Conservation (phyloP, 257 asterid genomes). For the Ocimum tenuiflorum region DNA sequence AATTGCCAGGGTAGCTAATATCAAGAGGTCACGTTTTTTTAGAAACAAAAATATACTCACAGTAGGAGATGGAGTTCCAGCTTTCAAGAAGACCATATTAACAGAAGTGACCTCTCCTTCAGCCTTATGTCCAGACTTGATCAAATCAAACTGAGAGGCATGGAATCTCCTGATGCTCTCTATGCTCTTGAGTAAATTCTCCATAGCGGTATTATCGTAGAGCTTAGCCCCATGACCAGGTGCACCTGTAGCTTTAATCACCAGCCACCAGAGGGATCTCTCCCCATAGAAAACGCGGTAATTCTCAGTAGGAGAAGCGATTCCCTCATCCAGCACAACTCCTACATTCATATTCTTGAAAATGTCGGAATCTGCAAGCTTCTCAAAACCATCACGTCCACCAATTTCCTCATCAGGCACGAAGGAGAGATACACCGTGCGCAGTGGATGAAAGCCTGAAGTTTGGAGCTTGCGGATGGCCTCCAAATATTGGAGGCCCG, state of each 20-base stretch:
- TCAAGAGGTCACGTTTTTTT: not conserved
- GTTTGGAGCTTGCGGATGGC: constrained; percentile 69
- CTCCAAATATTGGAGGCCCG: constrained; percentile 79
- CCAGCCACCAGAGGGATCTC: constrained; percentile 85
- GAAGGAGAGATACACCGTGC: constrained; percentile 67
- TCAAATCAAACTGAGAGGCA: constrained; percentile 75
- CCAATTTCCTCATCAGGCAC: constrained; percentile 99
- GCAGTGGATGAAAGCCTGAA: constrained; percentile 59
- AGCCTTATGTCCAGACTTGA: constrained; percentile 63
- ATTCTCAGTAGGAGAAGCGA: constrained; percentile 59
- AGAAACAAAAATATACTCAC: constrained; percentile 30
- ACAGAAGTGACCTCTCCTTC: constrained; percentile 93
- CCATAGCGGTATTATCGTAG: constrained; percentile 88
- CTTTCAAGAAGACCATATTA: constrained; percentile 82
- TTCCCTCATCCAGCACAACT: constrained; percentile 81
- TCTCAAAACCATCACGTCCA: constrained; percentile 79
- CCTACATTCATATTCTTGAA: constrained; percentile 78
- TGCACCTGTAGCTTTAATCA: constrained; percentile 70
- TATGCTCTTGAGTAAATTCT: constrained; percentile 76
- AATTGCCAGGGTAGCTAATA: not conserved
- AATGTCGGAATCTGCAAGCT: constrained; percentile 56
- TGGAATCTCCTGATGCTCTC: constrained; percentile 79
- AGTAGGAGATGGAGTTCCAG: constrained; percentile 88
- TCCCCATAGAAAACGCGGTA: constrained; percentile 79
- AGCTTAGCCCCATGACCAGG: constrained; percentile 98